These are phyloP conservation scores for Dactylorhiza incarnata DNA, from an alignment of 106 monocot genomes.

Conservation along the genomic window DNA sequence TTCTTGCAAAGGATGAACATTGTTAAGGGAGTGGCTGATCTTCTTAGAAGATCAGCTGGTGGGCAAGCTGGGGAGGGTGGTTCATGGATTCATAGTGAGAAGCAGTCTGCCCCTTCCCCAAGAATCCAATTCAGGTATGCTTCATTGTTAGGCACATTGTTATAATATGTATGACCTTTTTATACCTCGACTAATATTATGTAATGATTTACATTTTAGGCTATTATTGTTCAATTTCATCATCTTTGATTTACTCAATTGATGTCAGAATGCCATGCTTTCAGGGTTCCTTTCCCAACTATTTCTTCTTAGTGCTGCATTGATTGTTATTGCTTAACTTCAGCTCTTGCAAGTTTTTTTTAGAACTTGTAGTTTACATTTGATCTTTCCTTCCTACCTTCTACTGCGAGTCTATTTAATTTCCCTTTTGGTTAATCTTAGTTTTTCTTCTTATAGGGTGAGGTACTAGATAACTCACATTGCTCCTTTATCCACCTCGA, in stretches of 20 bases:
- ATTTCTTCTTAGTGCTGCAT: too few relatives aligned
- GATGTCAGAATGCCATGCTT: too few relatives aligned
- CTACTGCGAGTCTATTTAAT: too few relatives aligned
- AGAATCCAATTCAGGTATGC: conserved; percentile 64
- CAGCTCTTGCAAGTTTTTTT: too few relatives aligned
- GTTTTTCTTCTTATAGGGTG: too few relatives aligned
- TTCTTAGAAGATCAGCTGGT: conserved; percentile 67
- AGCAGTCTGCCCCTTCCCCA: conserved; percentile 57
- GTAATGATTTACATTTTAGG: neutral
- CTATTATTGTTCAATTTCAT: neutral
- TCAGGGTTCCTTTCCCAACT: too few relatives aligned
- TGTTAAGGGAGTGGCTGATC: conserved; percentile 93
- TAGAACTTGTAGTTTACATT: too few relatives aligned
- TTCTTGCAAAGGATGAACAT: conserved; percentile 58
- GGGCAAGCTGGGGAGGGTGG: conserved; percentile 40
- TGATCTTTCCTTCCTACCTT: too few relatives aligned
- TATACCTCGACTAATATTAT: neutral
- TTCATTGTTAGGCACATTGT: neutral
- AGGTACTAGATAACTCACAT: too few relatives aligned
- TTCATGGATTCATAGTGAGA: conserved; percentile 32
- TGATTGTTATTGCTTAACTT: too few relatives aligned
- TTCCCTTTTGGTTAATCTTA: too few relatives aligned
- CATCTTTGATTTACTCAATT: neutral
- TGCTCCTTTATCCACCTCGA: too few relatives aligned
- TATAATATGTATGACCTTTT: neutral